Base-by-base conservation (phyloP, 2,329 filamentous ascomycete species). In the Myriosclerotinia duriaeana region DNA sequence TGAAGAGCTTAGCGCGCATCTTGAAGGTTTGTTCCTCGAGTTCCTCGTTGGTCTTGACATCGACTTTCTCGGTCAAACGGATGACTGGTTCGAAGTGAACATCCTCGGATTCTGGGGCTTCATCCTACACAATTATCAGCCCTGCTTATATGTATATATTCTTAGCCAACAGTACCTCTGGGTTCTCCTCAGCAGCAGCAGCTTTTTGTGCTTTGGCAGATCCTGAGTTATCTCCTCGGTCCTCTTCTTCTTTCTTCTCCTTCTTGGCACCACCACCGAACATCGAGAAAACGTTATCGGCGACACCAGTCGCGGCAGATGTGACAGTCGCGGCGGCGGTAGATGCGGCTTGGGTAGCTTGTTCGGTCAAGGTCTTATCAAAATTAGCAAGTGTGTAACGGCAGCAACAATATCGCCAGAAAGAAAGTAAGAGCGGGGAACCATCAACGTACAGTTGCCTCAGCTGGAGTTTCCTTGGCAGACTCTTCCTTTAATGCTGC, bases 1-100 rank as follows among this genome's bases (percentile, higher is more conserved):
- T 94, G 89, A 99, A 99, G 72, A 99, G 90, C 87, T 99, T 99
- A 78, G 95, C 95, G 76, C 95, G 92, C 94, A 98, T 97, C 89
- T 98, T 98, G 88, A 98, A 99, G 50, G 88, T 85, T 83, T 97
- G 92, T 84, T 98, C 93, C 85, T 99, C 95, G 55, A 89, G 87
- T 85, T 99, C 95, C 82, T 99, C 95, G 83, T 97, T 96, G 80
- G 95, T 98, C 87, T 96, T 96, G 77, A 87, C 90, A 78, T 98
- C 94, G 76, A 98, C 90, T 84, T 96, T 95, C 84, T 99, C 92
- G 70, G 94, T 98, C 77, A 99, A 85, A 82, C 89, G 93, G 77
- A 97, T 91, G 74, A 99, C 93, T 72, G 95, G 95, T 83, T 97
- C 92, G 82, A 98, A 99, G 82, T 98, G 91, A 70, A 97, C 91